A percentile compares a stretch with the other conserved stretches of the same genome.
phyloP scores from a whole-genome alignment of 495 filamentous ascomycete genomes.

The Echria macrotheca region DNA sequence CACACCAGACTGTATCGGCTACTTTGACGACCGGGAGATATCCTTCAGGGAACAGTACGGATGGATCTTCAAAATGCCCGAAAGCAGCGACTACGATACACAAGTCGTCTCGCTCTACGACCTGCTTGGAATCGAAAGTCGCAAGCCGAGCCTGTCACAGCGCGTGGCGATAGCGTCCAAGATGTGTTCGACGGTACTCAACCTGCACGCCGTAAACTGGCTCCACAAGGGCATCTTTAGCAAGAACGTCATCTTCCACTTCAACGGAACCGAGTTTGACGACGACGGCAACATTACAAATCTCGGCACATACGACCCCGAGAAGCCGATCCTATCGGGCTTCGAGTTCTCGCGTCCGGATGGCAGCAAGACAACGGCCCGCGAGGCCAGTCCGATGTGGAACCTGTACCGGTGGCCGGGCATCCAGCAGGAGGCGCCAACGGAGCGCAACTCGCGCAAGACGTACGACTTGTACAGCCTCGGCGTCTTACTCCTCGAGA shows the following conservation, averaged over 20 bases:
- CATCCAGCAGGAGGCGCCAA: slow-evolving; percentile 24
- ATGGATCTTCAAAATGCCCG: slow-evolving; percentile 26
- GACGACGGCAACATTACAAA: neutral
- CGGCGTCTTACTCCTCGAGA: slow-evolving; percentile 45
- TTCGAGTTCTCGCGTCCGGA: slow-evolving; percentile 30
- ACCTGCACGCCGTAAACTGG: slow-evolving; percentile 52
- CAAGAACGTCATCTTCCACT: slow-evolving; percentile 48
- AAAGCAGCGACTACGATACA: slow-evolving; percentile 15
- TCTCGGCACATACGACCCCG: slow-evolving; percentile 10
- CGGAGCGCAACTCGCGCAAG: slow-evolving; percentile 35
- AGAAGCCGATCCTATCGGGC: slow-evolving; percentile 17
- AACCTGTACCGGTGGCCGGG: slow-evolving; percentile 29
- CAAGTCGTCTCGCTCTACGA: slow-evolving; percentile 19
- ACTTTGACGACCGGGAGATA: slow-evolving; percentile 24
- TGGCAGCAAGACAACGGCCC: slow-evolving; percentile 19
- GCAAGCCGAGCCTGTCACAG: slow-evolving; percentile 18
- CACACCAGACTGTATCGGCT: slow-evolving; percentile 25
- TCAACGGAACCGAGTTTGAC: neutral
- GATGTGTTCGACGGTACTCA: slow-evolving; percentile 23
- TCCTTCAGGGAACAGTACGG: slow-evolving; percentile 16
- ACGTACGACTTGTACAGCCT: slow-evolving; percentile 48
- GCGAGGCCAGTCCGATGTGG: slow-evolving; percentile 25
- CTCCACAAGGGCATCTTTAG: slow-evolving; percentile 53
- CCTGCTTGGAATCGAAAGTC: slow-evolving; percentile 4
- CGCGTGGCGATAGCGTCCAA: slow-evolving; percentile 19